phyloP scores from a whole-genome alignment of 768 basidiomycete species.

The Hortiboletus campestris region DNA sequence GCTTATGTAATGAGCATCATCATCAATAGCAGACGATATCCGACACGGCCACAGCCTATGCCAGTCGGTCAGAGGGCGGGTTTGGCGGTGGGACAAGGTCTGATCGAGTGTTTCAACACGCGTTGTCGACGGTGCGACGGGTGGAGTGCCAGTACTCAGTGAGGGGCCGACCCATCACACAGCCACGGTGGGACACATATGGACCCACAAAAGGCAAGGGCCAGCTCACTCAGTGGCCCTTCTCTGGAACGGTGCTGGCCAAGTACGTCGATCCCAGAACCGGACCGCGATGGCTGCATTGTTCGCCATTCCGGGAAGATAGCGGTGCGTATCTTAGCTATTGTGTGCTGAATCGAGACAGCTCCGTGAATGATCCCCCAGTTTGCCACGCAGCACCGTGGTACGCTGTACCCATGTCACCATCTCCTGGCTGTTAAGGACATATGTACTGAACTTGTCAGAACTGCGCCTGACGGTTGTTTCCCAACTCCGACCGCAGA shows the following conservation, averaged over 20 bases:
- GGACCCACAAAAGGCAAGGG: constrained; percentile 38
- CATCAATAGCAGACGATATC: not conserved
- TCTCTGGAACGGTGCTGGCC: constrained; percentile 1
- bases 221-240: not conserved
- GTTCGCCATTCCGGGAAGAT: constrained; percentile 27
- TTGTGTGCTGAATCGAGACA: constrained; percentile 26
- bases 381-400: not conserved
- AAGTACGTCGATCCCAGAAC: constrained; percentile 18
- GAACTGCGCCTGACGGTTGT: constrained; percentile 16
- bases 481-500: constrained; percentile 32
- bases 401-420: not conserved
- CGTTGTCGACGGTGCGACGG: not conserved
- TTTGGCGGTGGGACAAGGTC: no score
- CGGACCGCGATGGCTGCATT: constrained; percentile 18
- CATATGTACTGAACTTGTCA: constrained; percentile 16
- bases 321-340: constrained; percentile 22
- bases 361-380: constrained; percentile 3
- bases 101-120: not conserved
- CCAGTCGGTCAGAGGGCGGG: not conserved
- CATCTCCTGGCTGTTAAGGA: not conserved
- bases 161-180: constrained; percentile 17
- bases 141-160: not conserved
- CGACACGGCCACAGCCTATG: not conserved
- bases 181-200: constrained; percentile 43
- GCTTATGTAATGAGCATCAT: constrained; percentile 23